Percentiles rank a stretch among this genome's conserved stretches.
Evolutionary conservation across 306 rosid genomes (phyloP).

Genomic region (Inga laurina): DNA sequence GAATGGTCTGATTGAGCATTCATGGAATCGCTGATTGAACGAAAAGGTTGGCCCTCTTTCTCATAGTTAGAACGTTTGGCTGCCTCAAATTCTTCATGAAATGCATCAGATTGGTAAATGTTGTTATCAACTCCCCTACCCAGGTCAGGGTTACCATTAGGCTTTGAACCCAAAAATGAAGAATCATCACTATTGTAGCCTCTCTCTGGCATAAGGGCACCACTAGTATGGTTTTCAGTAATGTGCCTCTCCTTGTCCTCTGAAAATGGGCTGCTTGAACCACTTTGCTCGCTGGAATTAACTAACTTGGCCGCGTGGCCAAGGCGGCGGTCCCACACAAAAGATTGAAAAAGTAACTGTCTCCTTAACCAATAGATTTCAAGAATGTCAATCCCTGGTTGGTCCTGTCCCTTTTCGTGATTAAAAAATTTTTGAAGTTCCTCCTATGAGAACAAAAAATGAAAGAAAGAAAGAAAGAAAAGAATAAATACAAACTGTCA

Average conservation of each 20-base stretch:
- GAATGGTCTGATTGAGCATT: constrained; percentile 38
- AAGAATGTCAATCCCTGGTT: constrained; percentile 74
- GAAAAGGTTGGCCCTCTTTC: constrained; percentile 44
- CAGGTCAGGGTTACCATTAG: constrained; percentile 32
- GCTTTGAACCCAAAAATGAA: constrained; percentile 39
- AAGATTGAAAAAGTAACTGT: constrained; percentile 82
- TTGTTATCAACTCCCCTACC: constrained; percentile 40
- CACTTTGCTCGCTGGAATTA: constrained; percentile 37
- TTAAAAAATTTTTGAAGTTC: constrained; percentile 56
- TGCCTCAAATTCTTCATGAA: constrained; percentile 39
- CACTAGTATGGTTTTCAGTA: constrained; percentile 46
- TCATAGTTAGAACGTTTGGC: constrained; percentile 28
- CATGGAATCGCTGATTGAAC: constrained; percentile 32
- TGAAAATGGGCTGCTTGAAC: constrained; percentile 42
- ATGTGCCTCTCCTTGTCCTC: constrained; percentile 47
- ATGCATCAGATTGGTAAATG: constrained; percentile 37
- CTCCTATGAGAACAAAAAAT: constrained; percentile 54
- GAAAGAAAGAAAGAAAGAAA: constrained; percentile 12
- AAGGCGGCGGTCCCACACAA: constrained; percentile 86
- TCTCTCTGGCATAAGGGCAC: constrained; percentile 41
- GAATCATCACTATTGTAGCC: constrained; percentile 46
- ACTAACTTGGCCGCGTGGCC: constrained; percentile 47
- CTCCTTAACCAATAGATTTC: constrained; percentile 81
- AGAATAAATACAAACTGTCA: constrained; percentile 12
- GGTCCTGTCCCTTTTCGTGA: constrained; percentile 58